phyloP scores from a whole-genome alignment of 177 flowering plant species.

The Tripterygium wilfordii region DNA sequence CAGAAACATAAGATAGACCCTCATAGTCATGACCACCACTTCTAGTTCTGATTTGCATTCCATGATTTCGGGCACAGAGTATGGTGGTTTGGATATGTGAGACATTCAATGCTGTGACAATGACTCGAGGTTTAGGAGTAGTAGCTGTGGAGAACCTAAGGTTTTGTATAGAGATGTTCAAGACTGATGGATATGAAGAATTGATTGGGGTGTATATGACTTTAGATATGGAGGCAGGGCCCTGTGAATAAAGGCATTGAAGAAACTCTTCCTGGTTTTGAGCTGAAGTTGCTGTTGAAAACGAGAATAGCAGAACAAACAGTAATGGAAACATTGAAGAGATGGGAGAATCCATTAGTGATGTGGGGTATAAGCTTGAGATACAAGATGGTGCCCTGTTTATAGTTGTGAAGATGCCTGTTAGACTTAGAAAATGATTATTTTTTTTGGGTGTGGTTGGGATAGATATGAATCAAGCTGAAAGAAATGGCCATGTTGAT shows the following conservation, averaged over 20 bases:
- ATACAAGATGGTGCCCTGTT: no score
- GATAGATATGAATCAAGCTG: no score
- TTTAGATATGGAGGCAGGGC: not conserved
- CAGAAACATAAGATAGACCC: conserved; percentile 12
- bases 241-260: conserved; percentile 12
- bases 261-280: conserved; percentile 4
- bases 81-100: conserved; percentile 14
- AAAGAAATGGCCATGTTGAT: no score
- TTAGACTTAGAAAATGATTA: no score
- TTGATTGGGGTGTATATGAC: conserved; percentile 1
- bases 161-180: not conserved
- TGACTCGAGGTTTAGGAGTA: conserved; percentile 1
- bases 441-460: no score
- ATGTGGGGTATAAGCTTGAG: no score
- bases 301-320: not conserved
- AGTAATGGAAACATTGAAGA: no score
- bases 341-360: no score
- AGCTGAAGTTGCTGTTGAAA: not conserved
- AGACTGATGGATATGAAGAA: not conserved
- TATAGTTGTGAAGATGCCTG: no score
- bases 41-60: conserved; percentile 12
- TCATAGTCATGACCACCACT: conserved; percentile 27
- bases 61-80: conserved; percentile 2
- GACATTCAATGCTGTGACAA: not conserved
- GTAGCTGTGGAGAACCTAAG: not conserved